Conservation (phyloP, 2,329 filamentous ascomycete genomes). For the Reticulascus tulasneorum region DNA sequence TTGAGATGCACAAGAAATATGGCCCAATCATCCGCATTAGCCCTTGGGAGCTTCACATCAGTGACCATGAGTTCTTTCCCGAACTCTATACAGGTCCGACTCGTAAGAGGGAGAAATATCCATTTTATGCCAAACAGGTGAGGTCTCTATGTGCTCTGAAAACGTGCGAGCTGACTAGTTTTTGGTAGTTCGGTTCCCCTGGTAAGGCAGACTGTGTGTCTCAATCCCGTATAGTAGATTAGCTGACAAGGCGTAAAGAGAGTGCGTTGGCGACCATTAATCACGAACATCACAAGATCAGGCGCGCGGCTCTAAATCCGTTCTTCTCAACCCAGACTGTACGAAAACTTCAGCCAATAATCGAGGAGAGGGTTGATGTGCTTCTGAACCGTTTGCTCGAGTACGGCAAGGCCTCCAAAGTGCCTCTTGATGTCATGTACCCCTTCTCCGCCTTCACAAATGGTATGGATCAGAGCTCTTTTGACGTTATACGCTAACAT, state of each 20-base stretch:
- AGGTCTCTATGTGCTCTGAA: constrained; percentile 7
- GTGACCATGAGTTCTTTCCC: constrained; percentile 27
- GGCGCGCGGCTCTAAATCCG: constrained; percentile 22
- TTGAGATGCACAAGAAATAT: constrained; percentile 22
- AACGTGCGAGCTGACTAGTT: constrained; percentile 11
- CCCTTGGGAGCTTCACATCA: constrained; percentile 31
- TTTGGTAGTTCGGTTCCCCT: constrained; percentile 27
- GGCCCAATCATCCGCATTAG: constrained; percentile 33
- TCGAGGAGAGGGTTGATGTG: constrained; percentile 30
- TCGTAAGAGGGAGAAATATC: constrained; percentile 27
- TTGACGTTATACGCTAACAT: constrained; percentile 1
- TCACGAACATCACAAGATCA: constrained; percentile 20
- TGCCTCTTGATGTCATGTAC: constrained; percentile 30
- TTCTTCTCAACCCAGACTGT: constrained; percentile 31
- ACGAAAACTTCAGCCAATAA: constrained; percentile 31
- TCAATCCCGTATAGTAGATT: too few relatives aligned
- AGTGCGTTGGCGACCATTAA: neutral
- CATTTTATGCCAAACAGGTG: constrained; percentile 32
- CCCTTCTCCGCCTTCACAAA: constrained; percentile 35
- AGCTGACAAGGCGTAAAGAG: neutral
- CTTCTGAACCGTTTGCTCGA: constrained; percentile 26
- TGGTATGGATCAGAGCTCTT: constrained; percentile 17
- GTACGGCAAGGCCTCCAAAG: constrained; percentile 18
- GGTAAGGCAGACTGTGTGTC: constrained; percentile 18
- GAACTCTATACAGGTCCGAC: constrained; percentile 29